phyloP scores from a whole-genome alignment of 192 early-diverging fungal species.

The Coemansia sp. region DNA sequence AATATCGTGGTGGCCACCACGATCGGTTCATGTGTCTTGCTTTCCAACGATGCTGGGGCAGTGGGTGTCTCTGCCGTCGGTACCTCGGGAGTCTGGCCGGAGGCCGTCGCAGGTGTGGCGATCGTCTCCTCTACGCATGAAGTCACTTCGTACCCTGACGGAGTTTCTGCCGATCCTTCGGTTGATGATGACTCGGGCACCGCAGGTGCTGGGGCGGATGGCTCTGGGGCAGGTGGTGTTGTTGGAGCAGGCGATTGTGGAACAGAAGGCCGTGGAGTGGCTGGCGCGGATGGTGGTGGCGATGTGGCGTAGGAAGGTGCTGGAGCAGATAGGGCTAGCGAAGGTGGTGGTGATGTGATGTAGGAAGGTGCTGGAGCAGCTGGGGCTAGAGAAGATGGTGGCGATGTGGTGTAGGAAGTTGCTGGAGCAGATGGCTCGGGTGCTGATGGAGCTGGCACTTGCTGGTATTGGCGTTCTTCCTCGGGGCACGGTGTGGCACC shows the following conservation, averaged over 20 bases:
- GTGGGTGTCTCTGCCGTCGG: background rate
- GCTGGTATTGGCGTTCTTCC: background rate
- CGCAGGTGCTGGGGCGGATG: constrained; percentile 2
- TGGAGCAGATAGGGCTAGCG: constrained; percentile 7
- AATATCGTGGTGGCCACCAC: background rate
- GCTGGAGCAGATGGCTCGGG: background rate
- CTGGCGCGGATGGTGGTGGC: constrained; percentile 3
- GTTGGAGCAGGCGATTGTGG: background rate
- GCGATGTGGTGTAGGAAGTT: constrained; percentile 1
- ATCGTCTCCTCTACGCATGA: background rate
- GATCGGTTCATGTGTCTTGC: background rate
- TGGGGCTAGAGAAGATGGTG: constrained; percentile 4
- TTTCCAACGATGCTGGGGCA: background rate
- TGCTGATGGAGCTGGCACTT: background rate
- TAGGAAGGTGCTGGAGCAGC: background rate
- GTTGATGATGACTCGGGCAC: background rate
- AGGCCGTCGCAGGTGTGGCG: background rate
- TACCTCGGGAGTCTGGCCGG: background rate
- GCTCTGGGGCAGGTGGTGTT: constrained; percentile 7
- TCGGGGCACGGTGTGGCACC: too few relatives aligned
- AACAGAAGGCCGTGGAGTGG: background rate
- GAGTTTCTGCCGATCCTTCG: background rate
- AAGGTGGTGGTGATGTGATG: background rate
- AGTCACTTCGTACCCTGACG: background rate
- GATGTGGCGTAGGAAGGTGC: too few relatives aligned